Conservation (phyloP, 129 eudicot genomes). For the Gnaphalium uliginosum region DNA sequence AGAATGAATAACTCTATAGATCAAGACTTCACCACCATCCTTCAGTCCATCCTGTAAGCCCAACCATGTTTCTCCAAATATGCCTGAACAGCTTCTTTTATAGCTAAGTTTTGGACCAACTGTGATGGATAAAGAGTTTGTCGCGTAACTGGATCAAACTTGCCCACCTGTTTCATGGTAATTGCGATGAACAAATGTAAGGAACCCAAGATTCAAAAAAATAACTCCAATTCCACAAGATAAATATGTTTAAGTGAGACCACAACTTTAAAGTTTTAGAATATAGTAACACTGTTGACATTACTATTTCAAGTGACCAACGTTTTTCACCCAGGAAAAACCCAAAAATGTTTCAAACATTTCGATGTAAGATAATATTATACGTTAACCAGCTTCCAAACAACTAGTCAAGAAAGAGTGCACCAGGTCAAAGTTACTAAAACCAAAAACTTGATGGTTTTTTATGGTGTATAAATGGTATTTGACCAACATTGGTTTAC, state of each 20-base stretch:
- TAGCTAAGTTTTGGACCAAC: slow-evolving; percentile 76
- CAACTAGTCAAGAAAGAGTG: not conserved
- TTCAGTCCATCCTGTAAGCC: slow-evolving; percentile 75
- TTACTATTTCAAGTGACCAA: not conserved
- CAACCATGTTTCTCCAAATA: slow-evolving; percentile 76
- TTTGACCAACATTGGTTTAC: not conserved
- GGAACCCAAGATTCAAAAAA: not conserved
- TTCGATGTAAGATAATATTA: not conserved
- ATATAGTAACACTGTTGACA: not conserved
- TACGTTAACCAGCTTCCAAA: not conserved
- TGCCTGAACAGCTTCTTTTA: slow-evolving; percentile 75
- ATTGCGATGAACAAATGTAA: not conserved
- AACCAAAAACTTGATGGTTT: not conserved
- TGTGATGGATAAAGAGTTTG: slow-evolving; percentile 41
- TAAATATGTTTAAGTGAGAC: not conserved
- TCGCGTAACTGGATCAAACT: slow-evolving; percentile 85
- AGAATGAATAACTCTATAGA: not conserved
- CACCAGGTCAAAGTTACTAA: not conserved
- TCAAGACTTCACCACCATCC: not conserved
- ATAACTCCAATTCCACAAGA: not conserved
- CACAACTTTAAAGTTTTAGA: not conserved
- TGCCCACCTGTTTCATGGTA: slow-evolving; percentile 62
- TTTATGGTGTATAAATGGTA: not conserved
- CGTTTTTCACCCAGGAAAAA: not conserved
- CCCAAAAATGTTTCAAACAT: not conserved